Percentiles rank a stretch among this genome's conserved stretches.
These are phyloP conservation scores for Nitzschia sp. DNA, from an alignment of 108 stramenopile species.

Conservation along the genomic window DNA sequence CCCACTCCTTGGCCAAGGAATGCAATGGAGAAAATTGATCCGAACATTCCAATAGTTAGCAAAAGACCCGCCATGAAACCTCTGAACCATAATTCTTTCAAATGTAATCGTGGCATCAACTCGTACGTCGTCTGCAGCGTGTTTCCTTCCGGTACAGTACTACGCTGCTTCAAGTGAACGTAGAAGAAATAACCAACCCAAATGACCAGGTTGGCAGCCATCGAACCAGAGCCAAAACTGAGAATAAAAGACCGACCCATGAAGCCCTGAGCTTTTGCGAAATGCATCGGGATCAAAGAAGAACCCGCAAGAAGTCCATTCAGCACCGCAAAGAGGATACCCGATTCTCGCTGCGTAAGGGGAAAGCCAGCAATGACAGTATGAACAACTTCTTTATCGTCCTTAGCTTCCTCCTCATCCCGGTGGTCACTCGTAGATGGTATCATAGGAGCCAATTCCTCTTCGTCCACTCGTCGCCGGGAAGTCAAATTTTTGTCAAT, in stretches of 20 bases:
- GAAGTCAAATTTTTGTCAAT: background rate
- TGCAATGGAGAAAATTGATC: constrained; percentile 57
- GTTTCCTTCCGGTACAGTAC: constrained; percentile 13
- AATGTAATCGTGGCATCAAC: constrained; percentile 51
- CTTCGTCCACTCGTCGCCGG: background rate
- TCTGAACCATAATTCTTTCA: constrained; percentile 43
- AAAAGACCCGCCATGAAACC: constrained; percentile 45
- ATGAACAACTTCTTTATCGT: background rate
- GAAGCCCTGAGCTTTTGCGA: constrained; percentile 34
- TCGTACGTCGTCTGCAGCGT: constrained; percentile 24
- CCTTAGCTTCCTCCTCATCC: background rate
- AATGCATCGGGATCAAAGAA: constrained; percentile 59
- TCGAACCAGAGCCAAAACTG: constrained; percentile 45
- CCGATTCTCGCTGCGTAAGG: constrained; percentile 37
- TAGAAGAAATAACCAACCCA: constrained; percentile 38
- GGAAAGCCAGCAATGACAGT: background rate
- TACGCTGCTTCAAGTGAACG: constrained; percentile 1
- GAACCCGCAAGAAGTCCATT: constrained; percentile 51
- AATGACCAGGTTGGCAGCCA: constrained; percentile 36
- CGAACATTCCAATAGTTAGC: constrained; percentile 63
- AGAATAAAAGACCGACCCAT: constrained; percentile 37
- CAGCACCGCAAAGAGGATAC: constrained; percentile 44
- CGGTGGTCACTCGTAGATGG: too few relatives aligned
- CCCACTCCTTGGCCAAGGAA: constrained; percentile 75
- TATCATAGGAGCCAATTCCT: background rate